Base-by-base conservation (phyloP, 2,329 filamentous ascomycete genomes). In the Exophiala aquamarina region DNA sequence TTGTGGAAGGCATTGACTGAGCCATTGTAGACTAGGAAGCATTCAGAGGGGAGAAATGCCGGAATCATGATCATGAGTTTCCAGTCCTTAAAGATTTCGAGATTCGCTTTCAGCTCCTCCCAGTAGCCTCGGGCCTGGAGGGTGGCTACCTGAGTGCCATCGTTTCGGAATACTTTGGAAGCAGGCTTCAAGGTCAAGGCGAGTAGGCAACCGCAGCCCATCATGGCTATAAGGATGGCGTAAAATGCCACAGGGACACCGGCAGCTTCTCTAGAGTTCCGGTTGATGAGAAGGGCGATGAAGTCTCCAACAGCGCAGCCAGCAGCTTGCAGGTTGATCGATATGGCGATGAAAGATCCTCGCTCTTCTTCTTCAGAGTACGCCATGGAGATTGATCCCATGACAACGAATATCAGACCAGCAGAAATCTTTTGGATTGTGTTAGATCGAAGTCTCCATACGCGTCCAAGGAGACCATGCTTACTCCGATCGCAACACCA, bases 341-440 rank as follows among this genome's bases (percentile, higher is more conserved):
- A 56, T 9, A 60, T 61, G 7, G 62, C 60, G 35, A 64, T 60
- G 38, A 58, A 66, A 9, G 46, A 49, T 1, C 63, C 63, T 41
- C 61, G 61, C 17, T 67, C 61, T 9, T 56, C 47, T 41, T 67
- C 65, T 32, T 67, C 65, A 3, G 65, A 57, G 34, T 67, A 67
- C 1, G 63, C 59, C 18, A 58, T 61, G 11, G 61, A 55, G 38
- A 66, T 62, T 21, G 63, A 66, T 1, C 63, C 63, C 19, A 58
- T 60, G 1, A 59, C 61, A 15, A 65, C 57, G 49, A 64, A 66
- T 9, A 66, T 54, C 31, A 64, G 50, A n/a, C 42, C 42, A 26
- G 42, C 43, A 7, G 48, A 50, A 15, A 44, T 20, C 48, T 45
- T 21, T 45, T 10, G 3, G 11, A 41, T 8, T 11, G 14, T 17